Evolutionary conservation across 2,329 filamentous ascomycete species (phyloP).

Genomic region (Sarocladiaceae sp.): DNA sequence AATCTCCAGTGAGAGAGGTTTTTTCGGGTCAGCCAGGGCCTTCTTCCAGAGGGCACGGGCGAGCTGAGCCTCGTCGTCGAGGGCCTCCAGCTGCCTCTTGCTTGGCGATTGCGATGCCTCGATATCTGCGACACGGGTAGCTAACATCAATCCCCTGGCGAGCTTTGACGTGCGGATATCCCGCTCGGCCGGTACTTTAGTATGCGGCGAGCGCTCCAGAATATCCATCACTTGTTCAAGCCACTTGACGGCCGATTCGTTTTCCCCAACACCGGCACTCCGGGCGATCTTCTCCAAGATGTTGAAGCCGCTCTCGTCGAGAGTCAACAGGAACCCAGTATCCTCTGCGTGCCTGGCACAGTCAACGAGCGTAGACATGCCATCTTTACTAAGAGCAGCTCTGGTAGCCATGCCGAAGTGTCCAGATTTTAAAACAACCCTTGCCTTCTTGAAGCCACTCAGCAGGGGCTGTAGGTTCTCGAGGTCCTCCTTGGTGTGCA

Average conservation of each 20-base stretch:
- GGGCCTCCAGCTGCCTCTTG: neutral
- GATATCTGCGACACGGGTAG: neutral
- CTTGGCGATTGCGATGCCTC: neutral
- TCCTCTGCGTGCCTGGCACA: conserved; percentile 38
- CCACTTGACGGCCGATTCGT: neutral
- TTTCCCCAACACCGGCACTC: conserved; percentile 22
- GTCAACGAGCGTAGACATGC: conserved; percentile 42
- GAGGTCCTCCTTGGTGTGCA: conserved; percentile 44
- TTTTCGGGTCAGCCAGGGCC: neutral
- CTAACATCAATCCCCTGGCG: conserved; percentile 2
- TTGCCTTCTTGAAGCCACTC: conserved; percentile 40
- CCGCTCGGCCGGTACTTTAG: neutral
- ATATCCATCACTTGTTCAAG: conserved; percentile 5
- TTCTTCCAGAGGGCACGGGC: neutral
- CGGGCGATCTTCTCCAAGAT: conserved; percentile 15
- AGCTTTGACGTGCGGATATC: conserved; percentile 1
- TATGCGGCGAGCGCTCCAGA: neutral
- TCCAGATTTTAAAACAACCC: conserved; percentile 26
- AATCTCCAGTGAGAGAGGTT: conserved; percentile 15
- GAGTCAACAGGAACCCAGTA: conserved; percentile 27
- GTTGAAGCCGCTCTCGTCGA: conserved; percentile 27
- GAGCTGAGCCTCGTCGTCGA: neutral
- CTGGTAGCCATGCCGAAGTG: conserved; percentile 36
- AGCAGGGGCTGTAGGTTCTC: conserved; percentile 45
- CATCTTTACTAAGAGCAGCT: conserved; percentile 31